These are phyloP conservation scores for Mycosphaerella arachidis DNA, from an alignment of 2,329 filamentous ascomycete species.

Conservation along the genomic window DNA sequence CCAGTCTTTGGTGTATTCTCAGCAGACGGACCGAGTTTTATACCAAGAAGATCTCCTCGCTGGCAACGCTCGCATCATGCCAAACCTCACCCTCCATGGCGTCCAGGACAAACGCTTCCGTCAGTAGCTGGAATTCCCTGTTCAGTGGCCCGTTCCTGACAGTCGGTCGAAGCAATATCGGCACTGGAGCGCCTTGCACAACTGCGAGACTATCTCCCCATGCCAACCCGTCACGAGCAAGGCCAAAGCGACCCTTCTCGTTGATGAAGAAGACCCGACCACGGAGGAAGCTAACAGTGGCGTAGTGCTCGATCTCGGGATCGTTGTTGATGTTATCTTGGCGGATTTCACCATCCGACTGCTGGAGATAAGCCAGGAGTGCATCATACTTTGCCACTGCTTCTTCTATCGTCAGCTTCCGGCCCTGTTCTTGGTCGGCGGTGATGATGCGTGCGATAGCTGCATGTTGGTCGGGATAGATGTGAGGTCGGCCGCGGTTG, in stretches of 20 bases:
- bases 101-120: constrained; percentile 15
- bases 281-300: constrained; percentile 14
- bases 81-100: constrained; percentile 18
- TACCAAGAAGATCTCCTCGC: constrained; percentile 7
- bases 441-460: constrained; percentile 18
- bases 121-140: constrained; percentile 10
- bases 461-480: constrained; percentile 11
- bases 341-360: constrained; percentile 4
- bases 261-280: constrained; percentile 19
- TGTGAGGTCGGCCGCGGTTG: constrained; percentile 10
- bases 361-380: constrained; percentile 11
- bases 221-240: constrained; percentile 14
- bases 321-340: background rate
- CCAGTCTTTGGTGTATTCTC: no score
- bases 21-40: background rate
- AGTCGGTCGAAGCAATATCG: constrained; percentile 13
- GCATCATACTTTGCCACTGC: constrained; percentile 12
- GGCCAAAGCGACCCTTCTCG: constrained; percentile 15
- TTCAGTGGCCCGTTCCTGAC: constrained; percentile 3
- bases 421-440: constrained; percentile 14
- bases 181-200: constrained; percentile 14
- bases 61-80: constrained; percentile 6
- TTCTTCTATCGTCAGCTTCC: constrained; percentile 8
- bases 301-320: constrained; percentile 5
- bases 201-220: constrained; percentile 15